Evolutionary conservation across 2,329 filamentous ascomycete species (phyloP).

Genomic region (Ophidiomyces ophidiicola): DNA sequence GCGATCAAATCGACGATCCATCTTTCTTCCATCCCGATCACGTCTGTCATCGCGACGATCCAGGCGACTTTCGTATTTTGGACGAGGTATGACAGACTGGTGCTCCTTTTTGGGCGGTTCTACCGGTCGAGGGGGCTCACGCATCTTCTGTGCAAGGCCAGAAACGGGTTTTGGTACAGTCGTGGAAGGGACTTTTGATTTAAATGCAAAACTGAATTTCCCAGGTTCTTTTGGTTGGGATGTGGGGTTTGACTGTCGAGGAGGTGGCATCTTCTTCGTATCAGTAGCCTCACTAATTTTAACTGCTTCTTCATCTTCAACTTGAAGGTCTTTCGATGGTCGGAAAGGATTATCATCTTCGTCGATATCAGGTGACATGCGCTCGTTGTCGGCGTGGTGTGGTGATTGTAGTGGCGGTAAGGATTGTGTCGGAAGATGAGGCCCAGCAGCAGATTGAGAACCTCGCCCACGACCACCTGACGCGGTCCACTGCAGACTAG

Average conservation of each 20-base stretch:
- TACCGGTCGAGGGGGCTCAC: slow-evolving; percentile 27
- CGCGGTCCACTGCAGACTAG: slow-evolving; percentile 61
- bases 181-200: slow-evolving; percentile 55
- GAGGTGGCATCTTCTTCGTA: slow-evolving; percentile 42
- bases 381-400: slow-evolving; percentile 23
- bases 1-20: slow-evolving; percentile 32
- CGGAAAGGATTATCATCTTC: slow-evolving; percentile 51
- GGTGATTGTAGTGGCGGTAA: slow-evolving; percentile 23
- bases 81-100: slow-evolving; percentile 25
- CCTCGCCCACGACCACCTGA: slow-evolving; percentile 44
- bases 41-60: slow-evolving; percentile 34
- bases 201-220: slow-evolving; percentile 91
- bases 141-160: slow-evolving; percentile 39
- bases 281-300: slow-evolving; percentile 29
- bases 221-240: slow-evolving; percentile 44
- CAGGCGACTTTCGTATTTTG: slow-evolving; percentile 30
- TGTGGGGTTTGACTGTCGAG: slow-evolving; percentile 43
- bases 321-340: slow-evolving; percentile 52
- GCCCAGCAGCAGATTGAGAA: slow-evolving; percentile 22
- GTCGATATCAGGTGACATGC: slow-evolving; percentile 29
- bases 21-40: slow-evolving; percentile 28
- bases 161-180: slow-evolving; percentile 41
- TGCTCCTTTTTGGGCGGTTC: slow-evolving; percentile 30
- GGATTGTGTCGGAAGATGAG: slow-evolving; percentile 26
- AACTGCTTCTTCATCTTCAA: slow-evolving; percentile 49